Evolutionary conservation across 176 grass and related monocot genomes (phyloP), one percentile per base, ranked within the genome.

Genomic region (Secale cereale): DNA sequence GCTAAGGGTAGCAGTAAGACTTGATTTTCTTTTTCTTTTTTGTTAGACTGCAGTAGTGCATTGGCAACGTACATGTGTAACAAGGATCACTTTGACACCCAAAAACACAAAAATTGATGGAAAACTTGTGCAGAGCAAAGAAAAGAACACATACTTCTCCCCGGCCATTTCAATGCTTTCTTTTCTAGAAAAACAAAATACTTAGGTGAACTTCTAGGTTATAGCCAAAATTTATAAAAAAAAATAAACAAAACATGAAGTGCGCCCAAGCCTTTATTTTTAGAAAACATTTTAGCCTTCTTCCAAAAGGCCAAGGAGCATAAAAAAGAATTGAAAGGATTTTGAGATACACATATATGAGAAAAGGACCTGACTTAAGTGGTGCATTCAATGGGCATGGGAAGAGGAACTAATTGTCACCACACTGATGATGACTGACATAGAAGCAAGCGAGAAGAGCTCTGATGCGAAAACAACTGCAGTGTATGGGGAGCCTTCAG

Each of bases 341-440:
- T 22, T 59, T 45, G 71, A 82, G 20, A 39, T 8, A 60, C 20
- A 40, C 16, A 37, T 76, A 68, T 83, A 36, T 75, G 46, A 83
- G 59, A 90, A 79, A 89, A 75, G 35, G 46, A 83, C 28, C 28
- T 80, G 22, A 90, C 26, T 36, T 79, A 73, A 32, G 67, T 19
- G 40, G 40, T 79, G 27, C 80, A 66, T 13, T 86, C 2, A 11
- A 36, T 83, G 43, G 65, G 75, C 39, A 76, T 32, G 52, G 54
- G 29, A 78, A 70, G 56, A 77, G 5, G 27, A 76, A 64, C 48
- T 39, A 73, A 45, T 60, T 20, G 4, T 22, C 32, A 86, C 43
- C 71, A 65, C 1, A 25, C 1, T 1, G 14, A 78, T 78, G 79
- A 86, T 70, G 73, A 73, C 74, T 60, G 17, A 86, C 82, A 69